These are phyloP conservation scores for Ophiostoma ips DNA, from an alignment of 2,329 filamentous ascomycete genomes.

Conservation along the genomic window DNA sequence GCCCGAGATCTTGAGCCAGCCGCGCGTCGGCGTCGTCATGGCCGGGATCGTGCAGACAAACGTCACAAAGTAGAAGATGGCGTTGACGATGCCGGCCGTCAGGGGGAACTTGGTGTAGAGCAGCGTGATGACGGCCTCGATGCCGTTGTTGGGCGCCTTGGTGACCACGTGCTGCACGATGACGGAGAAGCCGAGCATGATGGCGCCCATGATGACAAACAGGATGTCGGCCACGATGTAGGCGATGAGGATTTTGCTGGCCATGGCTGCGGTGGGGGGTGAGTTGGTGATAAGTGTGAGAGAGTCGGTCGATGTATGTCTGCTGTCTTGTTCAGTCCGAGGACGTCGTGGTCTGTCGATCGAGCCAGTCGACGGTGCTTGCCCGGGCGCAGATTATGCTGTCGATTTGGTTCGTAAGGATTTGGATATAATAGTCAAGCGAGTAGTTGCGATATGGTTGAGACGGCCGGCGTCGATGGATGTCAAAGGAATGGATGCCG, in stretches of 20 bases:
- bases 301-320: neutral
- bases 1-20: conserved; percentile 56
- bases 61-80: conserved; percentile 55
- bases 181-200: conserved; percentile 42
- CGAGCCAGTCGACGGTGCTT: no score
- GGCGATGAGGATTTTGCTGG: conserved; percentile 39
- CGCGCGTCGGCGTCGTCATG: conserved; percentile 51
- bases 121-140: conserved; percentile 35
- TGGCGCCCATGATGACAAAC: conserved; percentile 38
- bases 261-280: conserved; percentile 25
- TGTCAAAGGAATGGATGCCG: neutral
- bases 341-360: no score
- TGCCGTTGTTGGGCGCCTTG: conserved; percentile 29
- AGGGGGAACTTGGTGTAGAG: conserved; percentile 41
- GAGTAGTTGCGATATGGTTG: neutral
- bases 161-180: conserved; percentile 34
- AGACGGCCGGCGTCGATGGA: conserved; percentile 9
- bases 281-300: neutral
- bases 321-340: neutral
- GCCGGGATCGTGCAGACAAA: conserved; percentile 58
- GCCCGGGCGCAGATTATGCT: no score
- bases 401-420: neutral
- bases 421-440: neutral
- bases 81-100: conserved; percentile 56
- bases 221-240: conserved; percentile 34